Percentiles rank a stretch among this genome's conserved stretches.
These are phyloP conservation scores for Penicillium digitatum DNA, from an alignment of 2,329 filamentous ascomycete species.

Conservation along the genomic window DNA sequence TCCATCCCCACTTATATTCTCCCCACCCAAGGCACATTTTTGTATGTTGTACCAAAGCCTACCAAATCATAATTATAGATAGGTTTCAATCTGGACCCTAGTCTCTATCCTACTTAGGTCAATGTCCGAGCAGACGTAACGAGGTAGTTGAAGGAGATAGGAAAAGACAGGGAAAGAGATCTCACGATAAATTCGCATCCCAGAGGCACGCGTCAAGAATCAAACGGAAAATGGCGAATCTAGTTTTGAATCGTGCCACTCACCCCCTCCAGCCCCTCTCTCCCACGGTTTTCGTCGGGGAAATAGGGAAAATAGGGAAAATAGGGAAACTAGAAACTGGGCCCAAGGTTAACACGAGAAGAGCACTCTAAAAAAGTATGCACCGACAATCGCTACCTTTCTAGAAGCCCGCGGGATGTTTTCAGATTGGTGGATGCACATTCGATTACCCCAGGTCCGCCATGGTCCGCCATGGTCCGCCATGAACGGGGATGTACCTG, in stretches of 20 bases:
- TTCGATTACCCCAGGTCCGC: constrained; percentile 32
- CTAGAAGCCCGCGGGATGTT: constrained; percentile 19
- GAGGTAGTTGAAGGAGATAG: background rate
- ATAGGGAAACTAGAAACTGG: no score
- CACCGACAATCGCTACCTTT: constrained; percentile 19
- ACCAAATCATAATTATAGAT: background rate
- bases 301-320: background rate
- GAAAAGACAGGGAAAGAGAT: background rate
- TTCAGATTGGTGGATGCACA: constrained; percentile 22
- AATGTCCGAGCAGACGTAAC: background rate
- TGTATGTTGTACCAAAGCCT: background rate
- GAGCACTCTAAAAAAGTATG: constrained; percentile 22
- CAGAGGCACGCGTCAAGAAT: background rate
- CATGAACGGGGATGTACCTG: constrained; percentile 23
- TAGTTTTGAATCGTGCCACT: background rate
- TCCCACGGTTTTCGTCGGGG: constrained; percentile 21
- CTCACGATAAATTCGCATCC: background rate
- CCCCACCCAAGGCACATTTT: background rate
- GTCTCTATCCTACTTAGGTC: background rate
- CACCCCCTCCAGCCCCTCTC: background rate
- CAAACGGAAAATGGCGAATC: background rate
- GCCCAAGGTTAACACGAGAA: constrained; percentile 9
- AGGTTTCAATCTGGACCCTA: background rate
- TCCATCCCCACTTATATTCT: background rate
- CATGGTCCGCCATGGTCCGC: background rate